Evolutionary conservation across 192 early-diverging fungal species (phyloP), one percentile per base, ranked within the genome.

Genomic region (Rhizophagus sp.): DNA sequence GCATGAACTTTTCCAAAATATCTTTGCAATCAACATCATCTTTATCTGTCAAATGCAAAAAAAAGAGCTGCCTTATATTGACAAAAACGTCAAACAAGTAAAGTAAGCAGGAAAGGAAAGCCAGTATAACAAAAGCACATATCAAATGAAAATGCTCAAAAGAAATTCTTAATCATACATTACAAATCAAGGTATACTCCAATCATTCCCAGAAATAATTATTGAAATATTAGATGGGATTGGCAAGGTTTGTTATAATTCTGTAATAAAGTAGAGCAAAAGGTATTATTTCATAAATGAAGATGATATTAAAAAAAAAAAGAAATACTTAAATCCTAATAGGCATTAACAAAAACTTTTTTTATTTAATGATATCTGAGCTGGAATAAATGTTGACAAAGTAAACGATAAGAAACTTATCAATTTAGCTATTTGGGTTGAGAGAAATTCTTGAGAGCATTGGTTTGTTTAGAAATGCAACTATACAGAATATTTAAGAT

Each of bases 1-100:
- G 30, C 30, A 30, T 30, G 30, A 30, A 30, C 30, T 64, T 24
- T 64, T 11, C 63, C 6, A 64, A 9, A 17, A 27, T 64, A 64
- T 64, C 63, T 17, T 64, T 24, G 41, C 41, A 0, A 71, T 71
- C 69, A 30, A 71, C 69, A 71, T 17, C 2, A 11, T 71, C 69
- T 71, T 71, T 25, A 71, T 71, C 41, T 71, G 36, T 49, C 5
- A 15, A 71, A 71, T 71, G 36, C 69, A 71, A 19, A 3, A 71
- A 71, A 34, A 71, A 71, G 69, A 71, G 69, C 69, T 19, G 36
- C 30, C 22, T 4, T n/a, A 71, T 11, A 71, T 10, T 17, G 1
- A 71, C 30, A 1, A 34, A 6, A 71, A 71, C 6, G 19, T n/a
- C 12, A 71, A 49, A 27, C 6, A 47, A 11, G 22, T 1, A 2